Percentiles rank a stretch among this genome's conserved stretches.
Evolutionary conservation across 2,329 filamentous ascomycete species (phyloP).

Genomic region (Stachybotrys chlorohalonatus): DNA sequence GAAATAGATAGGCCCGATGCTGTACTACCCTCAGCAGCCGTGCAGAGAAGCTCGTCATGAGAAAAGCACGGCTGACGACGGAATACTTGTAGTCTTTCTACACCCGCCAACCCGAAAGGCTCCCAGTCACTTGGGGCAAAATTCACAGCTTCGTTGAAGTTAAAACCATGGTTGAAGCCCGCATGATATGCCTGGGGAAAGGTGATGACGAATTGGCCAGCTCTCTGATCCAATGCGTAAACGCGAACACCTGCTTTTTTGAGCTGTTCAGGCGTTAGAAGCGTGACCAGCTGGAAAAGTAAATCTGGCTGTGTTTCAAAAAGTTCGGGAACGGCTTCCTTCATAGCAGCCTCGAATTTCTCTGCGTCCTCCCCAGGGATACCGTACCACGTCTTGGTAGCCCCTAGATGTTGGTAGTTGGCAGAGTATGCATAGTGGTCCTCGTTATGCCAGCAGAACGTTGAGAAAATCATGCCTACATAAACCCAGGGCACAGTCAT

Average conservation of each 20-base stretch:
- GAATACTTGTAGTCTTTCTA: conserved; percentile 79
- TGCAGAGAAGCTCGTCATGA: conserved; percentile 89
- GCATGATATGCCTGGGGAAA: conserved; percentile 97
- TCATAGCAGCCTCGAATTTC: conserved; percentile 94
- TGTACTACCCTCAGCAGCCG: conserved; percentile 71
- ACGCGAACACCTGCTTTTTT: conserved; percentile 89
- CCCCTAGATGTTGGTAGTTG: conserved; percentile 97
- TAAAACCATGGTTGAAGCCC: conserved; percentile 97
- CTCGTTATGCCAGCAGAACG: conserved; percentile 99
- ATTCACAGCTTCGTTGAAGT: conserved; percentile 98
- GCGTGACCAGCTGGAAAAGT: conserved; percentile 92
- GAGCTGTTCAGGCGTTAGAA: conserved; percentile 86
- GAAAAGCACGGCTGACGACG: conserved; percentile 93
- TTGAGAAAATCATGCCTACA: conserved; percentile 98
- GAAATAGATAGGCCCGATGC: conserved; percentile 61
- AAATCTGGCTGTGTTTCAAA: conserved; percentile 97
- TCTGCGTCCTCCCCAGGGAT: conserved; percentile 90
- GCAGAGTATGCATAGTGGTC: conserved; percentile 97
- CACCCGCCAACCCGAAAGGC: conserved; percentile 76
- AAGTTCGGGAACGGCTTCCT: conserved; percentile 85
- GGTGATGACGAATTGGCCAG: conserved; percentile 91
- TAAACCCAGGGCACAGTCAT: conserved; percentile 99
- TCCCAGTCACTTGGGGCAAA: conserved; percentile 96
- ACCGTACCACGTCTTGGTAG: conserved; percentile 98
- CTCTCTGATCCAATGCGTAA: conserved; percentile 90